These are phyloP conservation scores for Entomortierella lignicola DNA, from an alignment of 192 early-diverging fungal species.

Conservation along the genomic window DNA sequence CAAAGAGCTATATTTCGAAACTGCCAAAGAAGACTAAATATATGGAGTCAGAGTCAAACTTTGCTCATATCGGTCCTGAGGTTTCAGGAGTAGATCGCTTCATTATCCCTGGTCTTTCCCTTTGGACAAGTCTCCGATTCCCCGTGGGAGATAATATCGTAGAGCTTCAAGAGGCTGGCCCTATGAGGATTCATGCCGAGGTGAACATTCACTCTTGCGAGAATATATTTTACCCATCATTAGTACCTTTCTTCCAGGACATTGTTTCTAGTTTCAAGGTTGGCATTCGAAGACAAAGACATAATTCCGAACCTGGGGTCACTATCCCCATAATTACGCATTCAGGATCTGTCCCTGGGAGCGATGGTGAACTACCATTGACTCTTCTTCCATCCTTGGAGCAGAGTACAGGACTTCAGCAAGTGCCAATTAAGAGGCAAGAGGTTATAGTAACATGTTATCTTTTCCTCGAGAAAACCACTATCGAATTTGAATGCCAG, in stretches of 20 bases:
- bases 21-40: slow-evolving; percentile 47
- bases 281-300: slow-evolving; percentile 58
- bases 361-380: not conserved
- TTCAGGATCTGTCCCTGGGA: not conserved
- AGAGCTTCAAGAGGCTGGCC: slow-evolving; percentile 29
- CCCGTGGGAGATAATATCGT: slow-evolving; percentile 54
- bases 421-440: slow-evolving; percentile 48
- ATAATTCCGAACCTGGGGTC: slow-evolving; percentile 21
- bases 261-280: slow-evolving; percentile 72
- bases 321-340: not conserved
- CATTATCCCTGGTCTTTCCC: slow-evolving; percentile 63
- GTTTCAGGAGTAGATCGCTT: slow-evolving; percentile 62
- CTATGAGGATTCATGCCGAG: slow-evolving; percentile 66
- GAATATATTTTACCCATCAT: slow-evolving; percentile 76
- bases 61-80: slow-evolving; percentile 28
- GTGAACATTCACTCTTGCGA: slow-evolving; percentile 75
- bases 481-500: slow-evolving; percentile 77
- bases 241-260: slow-evolving; percentile 79
- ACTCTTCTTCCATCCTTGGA: slow-evolving; percentile 8
- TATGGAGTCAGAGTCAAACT: slow-evolving; percentile 44
- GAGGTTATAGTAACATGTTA: slow-evolving; percentile 62
- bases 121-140: slow-evolving; percentile 60
- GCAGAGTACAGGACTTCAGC: slow-evolving; percentile 45
- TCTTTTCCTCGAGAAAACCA: slow-evolving; percentile 72
- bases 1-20: slow-evolving; percentile 59